These are phyloP conservation scores for Symbiodinium natans DNA, from an alignment of 73 alveolate genomes.

Conservation along the genomic window DNA sequence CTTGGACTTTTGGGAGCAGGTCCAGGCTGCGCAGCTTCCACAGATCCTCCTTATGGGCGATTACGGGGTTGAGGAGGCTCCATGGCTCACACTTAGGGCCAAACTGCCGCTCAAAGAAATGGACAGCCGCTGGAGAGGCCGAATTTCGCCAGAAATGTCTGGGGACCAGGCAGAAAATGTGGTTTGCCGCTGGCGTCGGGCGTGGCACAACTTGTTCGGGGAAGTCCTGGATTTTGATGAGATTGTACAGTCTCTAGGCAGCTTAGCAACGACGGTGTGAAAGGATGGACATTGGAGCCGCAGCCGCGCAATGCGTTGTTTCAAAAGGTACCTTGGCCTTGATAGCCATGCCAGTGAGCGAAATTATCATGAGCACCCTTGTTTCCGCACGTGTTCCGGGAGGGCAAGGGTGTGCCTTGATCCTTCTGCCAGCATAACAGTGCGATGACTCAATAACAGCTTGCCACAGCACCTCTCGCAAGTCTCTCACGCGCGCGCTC, in stretches of 20 bases:
- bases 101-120: neutral
- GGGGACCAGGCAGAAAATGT: neutral
- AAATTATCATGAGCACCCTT: too few relatives aligned
- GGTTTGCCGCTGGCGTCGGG: neutral
- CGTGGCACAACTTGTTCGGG: neutral
- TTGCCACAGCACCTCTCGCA: too few relatives aligned
- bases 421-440: too few relatives aligned
- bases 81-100: neutral
- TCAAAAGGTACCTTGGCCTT: too few relatives aligned
- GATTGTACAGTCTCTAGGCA: neutral
- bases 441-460: too few relatives aligned
- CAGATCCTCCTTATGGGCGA: neutral
- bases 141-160: neutral
- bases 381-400: too few relatives aligned
- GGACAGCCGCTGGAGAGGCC: neutral
- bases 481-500: too few relatives aligned
- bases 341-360: too few relatives aligned
- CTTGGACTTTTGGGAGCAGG: neutral
- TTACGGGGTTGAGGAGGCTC: neutral
- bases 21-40: neutral
- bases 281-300: too few relatives aligned
- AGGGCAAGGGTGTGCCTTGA: too few relatives aligned
- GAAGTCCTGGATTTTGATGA: neutral
- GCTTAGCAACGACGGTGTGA: too few relatives aligned
- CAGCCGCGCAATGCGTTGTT: too few relatives aligned